Conservation (phyloP, 192 early-diverging fungal genomes). For the Coemansia sp. region DNA sequence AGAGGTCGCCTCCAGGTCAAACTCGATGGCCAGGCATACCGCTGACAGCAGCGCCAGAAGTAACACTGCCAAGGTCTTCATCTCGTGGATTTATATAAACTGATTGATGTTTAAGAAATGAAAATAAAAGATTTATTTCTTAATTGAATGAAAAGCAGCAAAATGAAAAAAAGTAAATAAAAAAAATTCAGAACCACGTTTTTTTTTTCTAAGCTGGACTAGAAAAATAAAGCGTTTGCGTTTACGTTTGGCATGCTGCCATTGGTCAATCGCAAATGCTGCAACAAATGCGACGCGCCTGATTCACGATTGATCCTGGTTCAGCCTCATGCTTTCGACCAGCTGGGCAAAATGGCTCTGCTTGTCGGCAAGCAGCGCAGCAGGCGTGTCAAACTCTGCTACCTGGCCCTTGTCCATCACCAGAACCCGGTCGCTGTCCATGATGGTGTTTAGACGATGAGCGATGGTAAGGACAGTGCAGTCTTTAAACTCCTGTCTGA, state of each 20-base stretch:
- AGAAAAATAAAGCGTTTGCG: not conserved
- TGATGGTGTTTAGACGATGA: not conserved
- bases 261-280: no score
- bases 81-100: not conserved
- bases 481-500: not conserved
- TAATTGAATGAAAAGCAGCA: no score
- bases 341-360: not conserved
- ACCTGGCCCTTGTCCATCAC: constrained; percentile 2
- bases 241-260: no score
- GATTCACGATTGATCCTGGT: not conserved
- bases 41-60: constrained; percentile 6
- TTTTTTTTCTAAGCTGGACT: not conserved
- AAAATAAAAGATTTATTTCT: not conserved
- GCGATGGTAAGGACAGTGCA: not conserved
- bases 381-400: not conserved
- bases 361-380: not conserved
- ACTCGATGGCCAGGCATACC: constrained; percentile 65
- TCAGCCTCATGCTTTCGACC: constrained; percentile 1
- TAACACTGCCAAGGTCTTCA: constrained; percentile 1
- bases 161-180: no score
- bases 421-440: constrained; percentile 3
- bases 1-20: constrained; percentile 68
- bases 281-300: no score
- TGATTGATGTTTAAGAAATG: not conserved
- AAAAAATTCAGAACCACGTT: no score